Percentiles rank a stretch among this genome's conserved stretches.
phyloP scores from a whole-genome alignment of 1,139 yeast species.

The Debaryomyces udenii region DNA sequence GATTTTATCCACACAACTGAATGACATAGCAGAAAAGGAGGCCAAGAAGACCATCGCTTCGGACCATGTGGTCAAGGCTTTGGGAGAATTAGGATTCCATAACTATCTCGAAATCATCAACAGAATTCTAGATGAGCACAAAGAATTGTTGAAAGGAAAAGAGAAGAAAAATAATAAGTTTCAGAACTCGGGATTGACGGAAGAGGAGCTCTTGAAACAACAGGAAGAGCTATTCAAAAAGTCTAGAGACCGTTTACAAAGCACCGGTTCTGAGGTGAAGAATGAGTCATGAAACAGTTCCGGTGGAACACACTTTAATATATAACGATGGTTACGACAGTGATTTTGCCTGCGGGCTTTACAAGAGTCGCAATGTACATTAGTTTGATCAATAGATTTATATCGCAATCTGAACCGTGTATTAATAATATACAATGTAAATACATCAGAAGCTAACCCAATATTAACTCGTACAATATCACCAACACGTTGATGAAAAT shows the following conservation, averaged over 20 bases:
- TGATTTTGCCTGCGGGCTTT: background rate
- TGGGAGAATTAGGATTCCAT: slow-evolving; percentile 83
- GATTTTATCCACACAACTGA: slow-evolving; percentile 90
- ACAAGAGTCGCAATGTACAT: slow-evolving; percentile 6
- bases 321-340: slow-evolving; percentile 2
- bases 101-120: slow-evolving; percentile 84
- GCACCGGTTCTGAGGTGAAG: slow-evolving; percentile 17
- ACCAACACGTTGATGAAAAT: slow-evolving; percentile 43
- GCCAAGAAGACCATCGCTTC: slow-evolving; percentile 96
- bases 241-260: slow-evolving; percentile 75
- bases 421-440: slow-evolving; percentile 9
- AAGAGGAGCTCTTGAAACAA: slow-evolving; percentile 87
- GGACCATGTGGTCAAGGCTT: slow-evolving; percentile 91
- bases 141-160: slow-evolving; percentile 82
- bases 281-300: slow-evolving; percentile 8
- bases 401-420: slow-evolving; percentile 8
- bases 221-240: slow-evolving; percentile 92
- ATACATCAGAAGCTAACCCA: slow-evolving; percentile 30
- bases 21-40: slow-evolving; percentile 95
- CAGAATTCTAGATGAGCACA: slow-evolving; percentile 81
- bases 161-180: slow-evolving; percentile 92
- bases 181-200: slow-evolving; percentile 88
- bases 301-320: background rate
- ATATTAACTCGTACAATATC: slow-evolving; percentile 45
- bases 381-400: slow-evolving; percentile 10